Evolutionary conservation across 352 stramenopile genomes (phyloP).

Genomic region (Halophytophthora polymorphica): DNA sequence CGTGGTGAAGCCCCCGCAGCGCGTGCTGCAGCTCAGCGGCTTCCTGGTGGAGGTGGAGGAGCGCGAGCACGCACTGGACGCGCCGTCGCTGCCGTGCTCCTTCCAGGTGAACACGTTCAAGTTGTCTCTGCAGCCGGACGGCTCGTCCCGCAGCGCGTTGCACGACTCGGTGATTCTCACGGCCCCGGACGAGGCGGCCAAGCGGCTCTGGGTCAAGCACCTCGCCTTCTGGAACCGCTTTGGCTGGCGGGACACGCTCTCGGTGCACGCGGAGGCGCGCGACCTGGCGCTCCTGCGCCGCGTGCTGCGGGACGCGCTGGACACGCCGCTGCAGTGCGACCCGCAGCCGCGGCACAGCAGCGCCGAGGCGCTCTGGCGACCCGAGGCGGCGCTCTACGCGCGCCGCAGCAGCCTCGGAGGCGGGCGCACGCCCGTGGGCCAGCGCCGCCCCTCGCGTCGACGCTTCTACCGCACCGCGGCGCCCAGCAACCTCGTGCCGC

Average conservation of each 20-base stretch:
- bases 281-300: conserved; percentile 42
- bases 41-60: conserved; percentile 60
- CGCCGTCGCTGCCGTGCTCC: conserved; percentile 40
- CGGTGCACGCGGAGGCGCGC: conserved; percentile 33
- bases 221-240: conserved; percentile 68
- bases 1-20: conserved; percentile 14
- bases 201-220: conserved; percentile 64
- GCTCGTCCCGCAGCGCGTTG: conserved; percentile 27
- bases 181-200: conserved; percentile 36
- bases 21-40: conserved; percentile 60
- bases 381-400: conserved; percentile 7
- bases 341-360: too few relatives aligned
- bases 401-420: conserved; percentile 12
- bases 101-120: conserved; percentile 75
- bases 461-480: conserved; percentile 53
- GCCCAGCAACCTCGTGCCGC: conserved; percentile 22
- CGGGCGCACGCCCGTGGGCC: conserved; percentile 12
- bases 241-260: conserved; percentile 55
- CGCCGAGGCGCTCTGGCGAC: conserved; percentile 18
- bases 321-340: too few relatives aligned
- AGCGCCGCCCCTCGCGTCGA: conserved; percentile 30
- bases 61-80: conserved; percentile 37
- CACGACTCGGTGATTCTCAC: conserved; percentile 55
- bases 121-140: conserved; percentile 23
- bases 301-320: conserved; percentile 15